These are phyloP conservation scores for Aspergillus nidulans DNA, from an alignment of 495 filamentous ascomycete genomes.

Conservation along the genomic window DNA sequence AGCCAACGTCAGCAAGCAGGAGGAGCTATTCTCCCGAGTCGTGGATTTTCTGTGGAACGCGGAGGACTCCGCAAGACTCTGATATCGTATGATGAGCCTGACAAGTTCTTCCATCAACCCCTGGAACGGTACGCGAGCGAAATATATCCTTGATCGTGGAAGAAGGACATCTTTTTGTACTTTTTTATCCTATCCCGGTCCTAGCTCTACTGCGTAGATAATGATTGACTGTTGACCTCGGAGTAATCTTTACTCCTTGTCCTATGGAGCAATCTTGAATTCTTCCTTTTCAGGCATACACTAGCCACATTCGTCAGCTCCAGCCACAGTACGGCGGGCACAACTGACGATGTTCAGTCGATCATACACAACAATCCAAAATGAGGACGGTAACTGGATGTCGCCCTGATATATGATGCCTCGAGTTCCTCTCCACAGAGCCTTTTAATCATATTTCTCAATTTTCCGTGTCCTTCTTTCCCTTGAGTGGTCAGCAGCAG, in stretches of 20 bases:
- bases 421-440: not conserved
- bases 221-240: not conserved
- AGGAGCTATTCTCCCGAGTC: not conserved
- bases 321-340: constrained; percentile 10
- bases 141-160: not conserved
- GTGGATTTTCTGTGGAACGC: not conserved
- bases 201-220: not conserved
- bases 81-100: not conserved
- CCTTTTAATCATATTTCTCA: not conserved
- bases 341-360: not conserved
- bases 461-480: not conserved
- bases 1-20: not conserved
- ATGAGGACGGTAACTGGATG: not conserved
- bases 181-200: not conserved
- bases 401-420: not conserved
- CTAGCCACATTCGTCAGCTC: constrained; percentile 11
- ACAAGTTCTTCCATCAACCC: not conserved
- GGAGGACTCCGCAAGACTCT: not conserved
- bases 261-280: not conserved
- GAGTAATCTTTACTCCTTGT: not conserved
- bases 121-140: not conserved
- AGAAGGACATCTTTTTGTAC: not conserved
- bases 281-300: not conserved
- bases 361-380: not conserved
- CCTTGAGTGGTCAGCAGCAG: not conserved